Percentiles rank a stretch among this genome's conserved stretches.
Evolutionary conservation across 2,329 filamentous ascomycete genomes (phyloP).

Genomic region (Neofusicoccum kwambonambiense): DNA sequence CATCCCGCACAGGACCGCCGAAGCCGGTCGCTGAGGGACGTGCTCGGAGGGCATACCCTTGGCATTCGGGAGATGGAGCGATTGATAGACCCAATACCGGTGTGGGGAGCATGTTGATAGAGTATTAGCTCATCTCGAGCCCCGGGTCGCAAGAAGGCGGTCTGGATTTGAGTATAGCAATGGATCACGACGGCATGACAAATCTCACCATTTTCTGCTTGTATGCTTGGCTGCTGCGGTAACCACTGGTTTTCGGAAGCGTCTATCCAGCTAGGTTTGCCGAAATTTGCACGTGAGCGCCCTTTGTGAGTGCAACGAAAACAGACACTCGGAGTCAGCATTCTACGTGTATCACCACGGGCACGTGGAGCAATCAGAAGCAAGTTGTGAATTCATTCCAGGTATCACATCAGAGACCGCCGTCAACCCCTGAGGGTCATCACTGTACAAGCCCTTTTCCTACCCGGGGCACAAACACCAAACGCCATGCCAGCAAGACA

Average conservation of each 20-base stretch:
- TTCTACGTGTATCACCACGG: too few species aligned
- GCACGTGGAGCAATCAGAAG: neutral
- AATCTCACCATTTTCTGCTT: neutral
- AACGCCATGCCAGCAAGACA: neutral
- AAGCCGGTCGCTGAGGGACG: neutral
- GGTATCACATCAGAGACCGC: neutral
- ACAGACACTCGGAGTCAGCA: too few species aligned
- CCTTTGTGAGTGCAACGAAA: neutral
- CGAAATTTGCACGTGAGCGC: too few species aligned
- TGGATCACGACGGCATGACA: neutral
- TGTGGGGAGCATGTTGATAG: constrained; percentile 5
- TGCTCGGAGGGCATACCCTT: neutral
- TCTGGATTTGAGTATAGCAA: neutral
- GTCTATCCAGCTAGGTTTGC: too few species aligned
- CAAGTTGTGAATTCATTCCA: neutral
- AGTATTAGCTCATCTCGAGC: neutral
- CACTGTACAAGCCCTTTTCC: neutral
- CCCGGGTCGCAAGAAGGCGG: neutral
- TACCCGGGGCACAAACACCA: neutral
- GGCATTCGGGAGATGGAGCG: neutral
- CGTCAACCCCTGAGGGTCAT: neutral
- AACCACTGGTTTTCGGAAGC: neutral
- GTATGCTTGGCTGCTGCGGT: neutral
- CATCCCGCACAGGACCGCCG: neutral
- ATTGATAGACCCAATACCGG: neutral